Conservation (phyloP, 1,139 yeast genomes). For the Waltiozyma sp. region DNA sequence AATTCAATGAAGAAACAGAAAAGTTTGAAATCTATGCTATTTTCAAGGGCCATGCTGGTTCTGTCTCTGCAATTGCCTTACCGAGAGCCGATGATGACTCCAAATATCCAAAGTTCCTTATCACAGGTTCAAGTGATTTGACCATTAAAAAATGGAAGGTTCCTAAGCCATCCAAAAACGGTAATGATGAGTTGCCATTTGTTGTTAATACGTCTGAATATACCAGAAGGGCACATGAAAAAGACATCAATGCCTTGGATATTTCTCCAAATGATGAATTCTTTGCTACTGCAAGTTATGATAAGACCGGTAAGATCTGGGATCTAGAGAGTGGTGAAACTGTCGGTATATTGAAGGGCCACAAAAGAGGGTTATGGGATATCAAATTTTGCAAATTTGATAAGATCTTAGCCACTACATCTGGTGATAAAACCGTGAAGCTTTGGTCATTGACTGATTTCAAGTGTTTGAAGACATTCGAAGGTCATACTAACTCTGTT, state of each 20-base stretch:
- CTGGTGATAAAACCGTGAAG: conserved; percentile 86
- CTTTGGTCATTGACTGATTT: conserved; percentile 80
- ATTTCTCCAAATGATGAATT: conserved; percentile 79
- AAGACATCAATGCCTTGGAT: conserved; percentile 84
- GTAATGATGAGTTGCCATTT: conserved; percentile 21
- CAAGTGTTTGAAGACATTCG: conserved; percentile 70
- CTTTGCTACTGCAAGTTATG: conserved; percentile 95
- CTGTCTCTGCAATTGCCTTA: conserved; percentile 74
- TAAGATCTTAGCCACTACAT: conserved; percentile 62
- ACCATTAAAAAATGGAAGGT: conserved; percentile 86
- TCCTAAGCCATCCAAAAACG: conserved; percentile 30
- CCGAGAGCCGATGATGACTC: conserved; percentile 37
- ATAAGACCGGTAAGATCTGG: conserved; percentile 87
- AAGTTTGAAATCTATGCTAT: conserved; percentile 45
- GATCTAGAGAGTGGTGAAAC: conserved; percentile 72
- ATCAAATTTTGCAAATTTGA: conserved; percentile 73
- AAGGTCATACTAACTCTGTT: conserved; percentile 90
- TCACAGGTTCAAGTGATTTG: conserved; percentile 83
- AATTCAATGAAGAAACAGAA: conserved; percentile 30
- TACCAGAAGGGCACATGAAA: conserved; percentile 94
- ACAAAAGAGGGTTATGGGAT: conserved; percentile 92
- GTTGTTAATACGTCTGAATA: conserved; percentile 48
- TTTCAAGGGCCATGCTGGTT: conserved; percentile 78
- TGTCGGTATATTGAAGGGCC: conserved; percentile 76
- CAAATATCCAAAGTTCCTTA: conserved; percentile 51